Percentiles rank a stretch among this genome's conserved stretches.
Conservation (phyloP, 129 eudicot genomes). For the Pulicaria dysenterica region DNA sequence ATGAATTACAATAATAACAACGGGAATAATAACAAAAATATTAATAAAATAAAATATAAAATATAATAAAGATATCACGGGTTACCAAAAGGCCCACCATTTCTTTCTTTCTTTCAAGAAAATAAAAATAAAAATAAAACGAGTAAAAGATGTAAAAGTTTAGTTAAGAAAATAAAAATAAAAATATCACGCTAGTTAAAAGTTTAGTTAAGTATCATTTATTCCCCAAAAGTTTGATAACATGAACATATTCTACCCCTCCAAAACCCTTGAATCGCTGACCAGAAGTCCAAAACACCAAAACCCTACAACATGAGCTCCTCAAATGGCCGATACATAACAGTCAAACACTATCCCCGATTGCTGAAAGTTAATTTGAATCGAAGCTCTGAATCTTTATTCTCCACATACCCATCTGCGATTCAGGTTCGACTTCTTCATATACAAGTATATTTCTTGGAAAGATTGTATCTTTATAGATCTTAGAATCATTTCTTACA, state of each 20-base stretch:
- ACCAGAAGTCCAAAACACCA: neutral
- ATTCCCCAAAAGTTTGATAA: slow-evolving; percentile 2
- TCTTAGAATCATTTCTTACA: neutral
- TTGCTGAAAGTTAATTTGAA: neutral
- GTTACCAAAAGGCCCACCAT: no score
- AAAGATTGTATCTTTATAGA: slow-evolving; percentile 25
- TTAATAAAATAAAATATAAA: no score
- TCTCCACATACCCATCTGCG: neutral
- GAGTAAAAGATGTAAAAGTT: no score
- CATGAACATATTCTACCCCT: slow-evolving; percentile 14
- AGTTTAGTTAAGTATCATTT: neutral
- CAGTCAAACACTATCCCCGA: slow-evolving; percentile 7
- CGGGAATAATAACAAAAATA: no score
- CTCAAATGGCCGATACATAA: slow-evolving; percentile 26
- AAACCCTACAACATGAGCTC: slow-evolving; percentile 29
- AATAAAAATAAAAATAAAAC: no score
- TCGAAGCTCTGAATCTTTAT: slow-evolving; percentile 20
- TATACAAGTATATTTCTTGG: neutral
- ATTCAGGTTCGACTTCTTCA: slow-evolving; percentile 29
- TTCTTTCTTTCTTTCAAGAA: no score
- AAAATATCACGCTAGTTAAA: no score
- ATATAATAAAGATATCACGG: no score
- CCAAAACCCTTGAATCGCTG: slow-evolving; percentile 13
- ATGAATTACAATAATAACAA: no score
- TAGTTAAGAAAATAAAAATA: no score